Conservation (phyloP, 2,329 filamentous ascomycete species). For the Stachybotrys chlorohalonatus region DNA sequence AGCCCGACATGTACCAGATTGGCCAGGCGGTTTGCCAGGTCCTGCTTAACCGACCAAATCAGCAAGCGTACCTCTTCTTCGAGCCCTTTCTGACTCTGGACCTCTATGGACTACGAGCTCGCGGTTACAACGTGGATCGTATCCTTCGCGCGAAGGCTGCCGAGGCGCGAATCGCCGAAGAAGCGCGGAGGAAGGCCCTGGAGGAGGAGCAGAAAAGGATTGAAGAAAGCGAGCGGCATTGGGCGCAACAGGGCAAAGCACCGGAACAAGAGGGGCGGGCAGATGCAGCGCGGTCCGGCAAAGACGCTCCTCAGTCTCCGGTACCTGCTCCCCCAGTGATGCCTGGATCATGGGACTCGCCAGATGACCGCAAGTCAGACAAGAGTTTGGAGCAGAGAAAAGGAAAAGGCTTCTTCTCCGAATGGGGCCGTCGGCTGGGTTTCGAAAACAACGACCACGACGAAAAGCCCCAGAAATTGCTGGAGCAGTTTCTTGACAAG, state of each 20-base stretch:
- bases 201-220: conserved; percentile 64
- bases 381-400: conserved; percentile 26
- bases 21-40: conserved; percentile 78
- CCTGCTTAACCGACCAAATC: conserved; percentile 71
- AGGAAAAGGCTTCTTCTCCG: conserved; percentile 56
- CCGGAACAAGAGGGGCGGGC: conserved; percentile 24
- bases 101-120: conserved; percentile 68
- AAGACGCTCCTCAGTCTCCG: conserved; percentile 30
- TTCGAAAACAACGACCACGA: conserved; percentile 44
- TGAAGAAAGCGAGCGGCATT: conserved; percentile 42
- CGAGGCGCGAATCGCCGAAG: conserved; percentile 80
- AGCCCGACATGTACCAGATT: conserved; percentile 83
- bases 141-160: conserved; percentile 83
- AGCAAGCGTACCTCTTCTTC: conserved; percentile 82
- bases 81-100: conserved; percentile 86
- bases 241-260: conserved; percentile 17
- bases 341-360: conserved; percentile 69
- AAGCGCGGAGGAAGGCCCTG: conserved; percentile 64
- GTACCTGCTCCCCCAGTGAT: conserved; percentile 39
- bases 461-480: conserved; percentile 28
- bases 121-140: conserved; percentile 93
- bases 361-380: conserved; percentile 34
- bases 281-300: conserved; percentile 18
- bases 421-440: conserved; percentile 58
- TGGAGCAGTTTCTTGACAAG: conserved; percentile 32